These are phyloP conservation scores for Quercus dentata DNA, from an alignment of 306 rosid species.

Conservation along the genomic window DNA sequence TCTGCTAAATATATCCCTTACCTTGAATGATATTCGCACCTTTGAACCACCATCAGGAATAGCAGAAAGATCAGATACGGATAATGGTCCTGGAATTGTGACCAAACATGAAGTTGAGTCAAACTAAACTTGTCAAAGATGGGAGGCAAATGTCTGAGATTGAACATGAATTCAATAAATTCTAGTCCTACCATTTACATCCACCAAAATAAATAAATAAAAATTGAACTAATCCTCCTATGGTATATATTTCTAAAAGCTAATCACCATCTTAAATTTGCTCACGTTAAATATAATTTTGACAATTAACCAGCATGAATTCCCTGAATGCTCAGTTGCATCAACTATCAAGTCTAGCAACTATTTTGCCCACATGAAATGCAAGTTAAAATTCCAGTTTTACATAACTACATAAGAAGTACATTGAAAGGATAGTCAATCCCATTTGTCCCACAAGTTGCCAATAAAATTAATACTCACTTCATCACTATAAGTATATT, in stretches of 20 bases:
- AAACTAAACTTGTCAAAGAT: slow-evolving; percentile 12
- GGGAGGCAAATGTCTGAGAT: neutral
- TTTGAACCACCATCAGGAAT: slow-evolving; percentile 37
- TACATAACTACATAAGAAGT: neutral
- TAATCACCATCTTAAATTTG: neutral
- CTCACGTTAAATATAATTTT: neutral
- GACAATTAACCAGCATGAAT: neutral
- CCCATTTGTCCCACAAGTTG: neutral
- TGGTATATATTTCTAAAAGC: neutral
- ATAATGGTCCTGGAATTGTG: slow-evolving; percentile 49
- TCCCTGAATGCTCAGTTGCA: neutral
- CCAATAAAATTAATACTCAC: neutral
- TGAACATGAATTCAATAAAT: neutral
- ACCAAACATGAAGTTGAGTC: slow-evolving; percentile 1
- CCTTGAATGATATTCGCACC: slow-evolving; percentile 56
- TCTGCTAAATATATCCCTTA: slow-evolving; percentile 20
- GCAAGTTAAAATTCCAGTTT: neutral
- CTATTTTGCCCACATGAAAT: neutral
- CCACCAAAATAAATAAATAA: neutral
- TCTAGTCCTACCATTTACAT: neutral
- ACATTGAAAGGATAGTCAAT: neutral
- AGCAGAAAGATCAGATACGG: slow-evolving; percentile 40
- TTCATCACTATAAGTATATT: neutral
- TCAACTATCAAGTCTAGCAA: neutral
- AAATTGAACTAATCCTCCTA: neutral